Conservation (phyloP, 176 grass and related monocot species). For the Neostapfia colusana region DNA sequence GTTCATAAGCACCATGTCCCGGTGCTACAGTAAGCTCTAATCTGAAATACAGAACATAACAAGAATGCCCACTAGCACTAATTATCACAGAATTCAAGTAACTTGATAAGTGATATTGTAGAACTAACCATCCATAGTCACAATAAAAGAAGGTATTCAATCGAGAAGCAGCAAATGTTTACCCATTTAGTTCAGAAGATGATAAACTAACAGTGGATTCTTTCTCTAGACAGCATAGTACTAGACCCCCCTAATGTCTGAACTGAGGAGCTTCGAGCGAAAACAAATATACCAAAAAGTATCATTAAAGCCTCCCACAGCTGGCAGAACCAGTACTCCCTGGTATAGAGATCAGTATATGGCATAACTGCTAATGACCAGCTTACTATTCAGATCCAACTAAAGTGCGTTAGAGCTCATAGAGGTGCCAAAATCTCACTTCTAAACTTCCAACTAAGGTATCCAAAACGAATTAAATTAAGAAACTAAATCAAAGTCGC, state of each 20-base stretch:
- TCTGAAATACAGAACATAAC: background rate
- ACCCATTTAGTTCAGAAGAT: background rate
- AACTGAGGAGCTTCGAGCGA: slow-evolving; percentile 2
- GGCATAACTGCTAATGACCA: background rate
- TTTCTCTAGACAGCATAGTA: background rate
- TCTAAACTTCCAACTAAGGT: background rate
- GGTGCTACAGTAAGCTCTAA: background rate
- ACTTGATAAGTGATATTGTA: slow-evolving; percentile 1
- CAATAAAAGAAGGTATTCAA: background rate
- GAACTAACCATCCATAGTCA: slow-evolving; percentile 7
- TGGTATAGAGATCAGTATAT: background rate
- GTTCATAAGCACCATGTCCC: background rate
- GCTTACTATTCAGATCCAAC: background rate
- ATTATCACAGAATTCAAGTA: slow-evolving; percentile 15
- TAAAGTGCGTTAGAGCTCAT: background rate
- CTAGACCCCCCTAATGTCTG: background rate
- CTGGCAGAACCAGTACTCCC: background rate
- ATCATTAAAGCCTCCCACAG: background rate
- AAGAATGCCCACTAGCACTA: background rate
- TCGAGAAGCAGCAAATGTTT: background rate
- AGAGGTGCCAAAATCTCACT: background rate
- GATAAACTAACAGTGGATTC: background rate
- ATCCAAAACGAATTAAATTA: slow-evolving; percentile 2
- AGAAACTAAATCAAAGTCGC: background rate
- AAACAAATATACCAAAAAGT: background rate